Evolutionary conservation across 2,329 filamentous ascomycete species (phyloP).

Genomic region (Cercospora canescens): DNA sequence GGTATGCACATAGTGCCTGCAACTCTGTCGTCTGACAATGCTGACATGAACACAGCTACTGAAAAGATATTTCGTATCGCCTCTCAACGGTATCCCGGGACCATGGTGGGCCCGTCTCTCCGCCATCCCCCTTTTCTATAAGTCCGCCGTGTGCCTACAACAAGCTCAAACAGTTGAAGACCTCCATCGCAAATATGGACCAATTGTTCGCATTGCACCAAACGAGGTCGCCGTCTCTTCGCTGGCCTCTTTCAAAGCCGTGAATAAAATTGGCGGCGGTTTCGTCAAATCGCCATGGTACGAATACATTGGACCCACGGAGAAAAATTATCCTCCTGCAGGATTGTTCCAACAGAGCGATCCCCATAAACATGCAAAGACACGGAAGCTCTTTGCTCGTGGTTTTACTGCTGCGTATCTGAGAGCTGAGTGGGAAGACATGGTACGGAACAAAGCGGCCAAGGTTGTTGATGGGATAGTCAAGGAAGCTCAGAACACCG

Average conservation of each 20-base stretch:
- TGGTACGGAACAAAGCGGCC: slow-evolving; percentile 35
- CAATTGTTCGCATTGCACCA: slow-evolving; percentile 31
- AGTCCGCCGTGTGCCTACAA: slow-evolving; percentile 30
- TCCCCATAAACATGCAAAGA: slow-evolving; percentile 32
- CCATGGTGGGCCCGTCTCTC: slow-evolving; percentile 29
- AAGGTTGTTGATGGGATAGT: slow-evolving; percentile 36
- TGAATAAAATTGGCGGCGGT: slow-evolving; percentile 28
- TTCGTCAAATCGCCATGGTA: slow-evolving; percentile 35
- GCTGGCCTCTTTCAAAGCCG: slow-evolving; percentile 29
- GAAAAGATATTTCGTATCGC: slow-evolving; percentile 9
- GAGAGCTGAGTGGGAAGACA: slow-evolving; percentile 38
- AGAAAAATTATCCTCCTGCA: slow-evolving; percentile 2
- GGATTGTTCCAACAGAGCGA: slow-evolving; percentile 1
- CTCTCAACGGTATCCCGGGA: slow-evolving; percentile 30
- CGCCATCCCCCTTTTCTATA: slow-evolving; percentile 38
- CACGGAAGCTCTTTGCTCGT: slow-evolving; percentile 39
- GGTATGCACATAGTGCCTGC: not conserved
- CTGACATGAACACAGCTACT: not conserved
- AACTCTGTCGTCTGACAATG: not conserved
- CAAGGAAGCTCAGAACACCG: slow-evolving; percentile 14
- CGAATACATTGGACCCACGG: slow-evolving; percentile 2
- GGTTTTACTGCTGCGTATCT: slow-evolving; percentile 39
- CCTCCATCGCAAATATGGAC: slow-evolving; percentile 36
- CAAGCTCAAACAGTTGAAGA: slow-evolving; percentile 38
- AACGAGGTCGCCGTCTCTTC: slow-evolving; percentile 26